phyloP scores from a whole-genome alignment of 768 basidiomycete species.

The Porpolomopsis calyptriformis region DNA sequence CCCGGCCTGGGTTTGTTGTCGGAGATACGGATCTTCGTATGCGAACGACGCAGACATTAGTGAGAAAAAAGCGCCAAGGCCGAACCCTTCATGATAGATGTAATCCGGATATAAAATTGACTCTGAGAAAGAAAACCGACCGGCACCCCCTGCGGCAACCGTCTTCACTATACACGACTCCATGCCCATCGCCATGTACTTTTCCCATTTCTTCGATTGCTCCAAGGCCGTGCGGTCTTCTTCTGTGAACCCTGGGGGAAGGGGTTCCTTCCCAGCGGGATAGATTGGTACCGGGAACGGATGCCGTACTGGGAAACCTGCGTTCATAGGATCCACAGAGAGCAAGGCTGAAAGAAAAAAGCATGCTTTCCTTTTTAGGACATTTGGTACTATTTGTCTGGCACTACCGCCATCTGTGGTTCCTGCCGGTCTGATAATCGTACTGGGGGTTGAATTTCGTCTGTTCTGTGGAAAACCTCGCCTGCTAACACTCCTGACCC shows the following conservation, averaged over 20 bases:
- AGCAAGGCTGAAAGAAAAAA: too few species aligned
- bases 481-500: too few species aligned
- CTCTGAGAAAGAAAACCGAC: conserved; percentile 33
- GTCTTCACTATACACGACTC: conserved; percentile 85
- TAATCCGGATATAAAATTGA: neutral
- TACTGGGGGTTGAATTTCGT: too few species aligned
- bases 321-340: conserved; percentile 2
- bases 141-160: conserved; percentile 68
- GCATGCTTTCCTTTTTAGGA: too few species aligned
- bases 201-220: conserved; percentile 70
- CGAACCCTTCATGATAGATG: conserved; percentile 52
- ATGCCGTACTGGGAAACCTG: conserved; percentile 1
- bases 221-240: conserved; percentile 61
- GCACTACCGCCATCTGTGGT: too few species aligned
- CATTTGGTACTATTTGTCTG: too few species aligned
- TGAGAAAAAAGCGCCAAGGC: conserved; percentile 88
- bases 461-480: too few species aligned
- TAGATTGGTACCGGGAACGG: conserved; percentile 62
- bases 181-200: conserved; percentile 59
- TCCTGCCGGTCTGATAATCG: too few species aligned
- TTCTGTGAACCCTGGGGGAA: conserved; percentile 74
- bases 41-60: conserved; percentile 93
- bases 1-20: conserved; percentile 45
- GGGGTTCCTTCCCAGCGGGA: conserved; percentile 76
- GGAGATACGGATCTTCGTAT: conserved; percentile 85